These are phyloP conservation scores for Cephaloascus fragrans DNA, from an alignment of 805 yeast genomes.

Conservation along the genomic window DNA sequence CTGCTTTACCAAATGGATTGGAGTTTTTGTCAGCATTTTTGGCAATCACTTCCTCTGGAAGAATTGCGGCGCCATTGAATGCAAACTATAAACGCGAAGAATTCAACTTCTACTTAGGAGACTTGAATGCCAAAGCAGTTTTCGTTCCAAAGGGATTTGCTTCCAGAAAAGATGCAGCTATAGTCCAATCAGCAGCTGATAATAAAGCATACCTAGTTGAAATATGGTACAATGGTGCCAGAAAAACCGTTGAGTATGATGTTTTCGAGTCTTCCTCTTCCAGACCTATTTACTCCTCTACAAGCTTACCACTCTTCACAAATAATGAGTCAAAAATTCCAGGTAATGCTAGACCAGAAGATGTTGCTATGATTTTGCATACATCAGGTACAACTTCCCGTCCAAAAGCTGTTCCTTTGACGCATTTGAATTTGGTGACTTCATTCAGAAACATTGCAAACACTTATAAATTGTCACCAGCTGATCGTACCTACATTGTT, in stretches of 20 bases:
- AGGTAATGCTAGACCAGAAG: slow-evolving; percentile 35
- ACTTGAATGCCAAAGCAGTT: slow-evolving; percentile 46
- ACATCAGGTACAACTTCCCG: slow-evolving; percentile 73
- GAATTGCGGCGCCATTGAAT: slow-evolving; percentile 63
- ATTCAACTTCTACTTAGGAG: slow-evolving; percentile 55
- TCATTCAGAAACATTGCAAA: slow-evolving; percentile 49
- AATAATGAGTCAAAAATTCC: slow-evolving; percentile 21
- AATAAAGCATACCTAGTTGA: slow-evolving; percentile 43
- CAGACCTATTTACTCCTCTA: slow-evolving; percentile 15
- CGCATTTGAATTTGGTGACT: slow-evolving; percentile 53
- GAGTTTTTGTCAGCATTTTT: slow-evolving; percentile 50
- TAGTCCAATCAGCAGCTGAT: slow-evolving; percentile 40
- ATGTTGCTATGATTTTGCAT: slow-evolving; percentile 57
- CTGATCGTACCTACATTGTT: slow-evolving; percentile 52
- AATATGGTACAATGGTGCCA: slow-evolving; percentile 31
- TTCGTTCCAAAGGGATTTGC: slow-evolving; percentile 47
- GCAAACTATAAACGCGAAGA: slow-evolving; percentile 52
- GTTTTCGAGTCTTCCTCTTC: slow-evolving; percentile 10
- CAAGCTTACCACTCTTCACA: slow-evolving; percentile 14
- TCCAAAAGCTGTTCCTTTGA: slow-evolving; percentile 67
- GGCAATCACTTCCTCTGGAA: slow-evolving; percentile 44
- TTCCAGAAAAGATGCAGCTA: slow-evolving; percentile 21
- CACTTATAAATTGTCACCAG: slow-evolving; percentile 40
- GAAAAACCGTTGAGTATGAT: slow-evolving; percentile 32
- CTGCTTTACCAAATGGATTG: slow-evolving; percentile 50